Evolutionary conservation across 805 yeast genomes (phyloP), one percentile per base, ranked within the genome.

Genomic region (Kurtzmaniella cleridarum): DNA sequence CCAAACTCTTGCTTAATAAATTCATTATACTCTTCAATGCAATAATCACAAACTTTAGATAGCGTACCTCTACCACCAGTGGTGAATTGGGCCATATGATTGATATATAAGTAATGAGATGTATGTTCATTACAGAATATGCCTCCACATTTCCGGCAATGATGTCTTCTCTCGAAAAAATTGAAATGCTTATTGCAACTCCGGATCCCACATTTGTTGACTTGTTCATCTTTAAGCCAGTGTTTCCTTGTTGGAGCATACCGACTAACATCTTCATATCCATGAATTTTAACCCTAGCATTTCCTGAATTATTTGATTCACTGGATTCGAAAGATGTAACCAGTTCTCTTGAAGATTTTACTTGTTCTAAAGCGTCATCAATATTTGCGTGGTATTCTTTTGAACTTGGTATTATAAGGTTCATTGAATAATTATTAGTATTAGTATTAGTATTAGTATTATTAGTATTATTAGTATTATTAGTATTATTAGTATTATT

Each of bases 91-190:
- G 93, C 78, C 60, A 75, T 57, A 51, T 72, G 64, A 54, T 79
- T 66, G 53, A 77, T 66, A 61, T 79, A 69, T 45, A 76, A 56
- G 64, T 66, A 66, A 50, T 78, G 81, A 6, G 73, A 64, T 3
- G 81, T 71, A 58, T 86, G 90, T 43, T 74, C 78, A 27, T 78
- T 76, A 58, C 95, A 85, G 52, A 77, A 85, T 15, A 85, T 76
- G 30, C 84, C 87, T 28, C 95, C 95, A 59, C 95, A 85, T 55
- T 81, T 81, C 39, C 95, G 75, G 56, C 95, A 85, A 64, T 85
- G 95, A 54, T 85, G 95, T 46, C 81, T 73, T 50, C 90, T 75
- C 57, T 75, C 96, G 66, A 79, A 83, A 50, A 81, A 80, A 28
- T 89, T 81, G 63, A 91, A 90, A 13, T 69, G 55, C 50, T 73